Evolutionary conservation across 345 rosid genomes (phyloP).

Genomic region (Eucalyptus sp.): DNA sequence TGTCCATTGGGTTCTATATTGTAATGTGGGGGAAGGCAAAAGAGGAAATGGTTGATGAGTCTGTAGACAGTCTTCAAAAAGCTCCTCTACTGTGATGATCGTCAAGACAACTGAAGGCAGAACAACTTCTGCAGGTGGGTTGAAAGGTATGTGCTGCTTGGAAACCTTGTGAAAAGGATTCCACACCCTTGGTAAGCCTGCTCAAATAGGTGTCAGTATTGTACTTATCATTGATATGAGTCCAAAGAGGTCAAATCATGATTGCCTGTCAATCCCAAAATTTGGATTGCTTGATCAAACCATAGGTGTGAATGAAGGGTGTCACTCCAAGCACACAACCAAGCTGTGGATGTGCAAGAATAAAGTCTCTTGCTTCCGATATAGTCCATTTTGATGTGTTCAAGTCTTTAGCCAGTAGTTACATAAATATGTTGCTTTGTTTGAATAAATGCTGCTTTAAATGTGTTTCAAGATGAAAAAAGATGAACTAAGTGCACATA

Average conservation of each 20-base stretch:
- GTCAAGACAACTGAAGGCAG: background rate
- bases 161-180: background rate
- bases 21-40: slow-evolving; percentile 26
- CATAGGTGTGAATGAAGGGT: background rate
- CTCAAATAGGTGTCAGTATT: background rate
- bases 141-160: background rate
- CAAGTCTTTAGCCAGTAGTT: background rate
- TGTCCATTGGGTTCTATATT: slow-evolving; percentile 17
- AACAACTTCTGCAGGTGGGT: background rate
- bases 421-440: background rate
- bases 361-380: background rate
- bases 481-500: background rate
- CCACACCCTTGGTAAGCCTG: background rate
- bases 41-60: slow-evolving; percentile 6
- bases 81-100: slow-evolving; percentile 1
- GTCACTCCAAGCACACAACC: background rate
- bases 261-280: background rate
- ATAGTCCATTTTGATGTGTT: background rate
- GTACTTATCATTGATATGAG: background rate
- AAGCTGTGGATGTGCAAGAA: background rate
- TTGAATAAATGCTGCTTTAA: background rate
- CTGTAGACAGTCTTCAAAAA: background rate
- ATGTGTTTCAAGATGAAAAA: background rate
- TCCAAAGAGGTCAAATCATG: background rate
- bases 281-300: background rate